phyloP scores from a whole-genome alignment of 169 alveolate genomes.

The Plasmodium vivax region DNA sequence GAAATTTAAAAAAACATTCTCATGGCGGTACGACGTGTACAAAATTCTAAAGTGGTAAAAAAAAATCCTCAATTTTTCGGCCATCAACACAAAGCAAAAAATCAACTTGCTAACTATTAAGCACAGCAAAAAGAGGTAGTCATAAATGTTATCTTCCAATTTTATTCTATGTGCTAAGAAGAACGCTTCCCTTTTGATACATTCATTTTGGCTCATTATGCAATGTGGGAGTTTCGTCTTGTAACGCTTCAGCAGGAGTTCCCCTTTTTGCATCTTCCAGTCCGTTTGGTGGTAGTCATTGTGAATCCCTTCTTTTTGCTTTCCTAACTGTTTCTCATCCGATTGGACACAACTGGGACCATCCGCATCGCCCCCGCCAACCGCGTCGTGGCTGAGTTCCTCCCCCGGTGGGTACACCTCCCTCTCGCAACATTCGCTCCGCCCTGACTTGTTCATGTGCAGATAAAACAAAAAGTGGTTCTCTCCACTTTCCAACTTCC shows the following conservation, averaged over 20 bases:
- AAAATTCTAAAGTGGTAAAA: constrained; percentile 71
- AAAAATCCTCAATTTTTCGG: constrained; percentile 63
- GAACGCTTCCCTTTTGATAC: constrained; percentile 18
- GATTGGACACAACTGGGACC: not conserved
- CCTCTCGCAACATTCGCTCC: not conserved
- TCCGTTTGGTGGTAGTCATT: not conserved
- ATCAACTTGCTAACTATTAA: constrained; percentile 61
- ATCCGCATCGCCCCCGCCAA: not conserved
- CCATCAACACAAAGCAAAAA: constrained; percentile 59
- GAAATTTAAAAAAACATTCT: constrained; percentile 65
- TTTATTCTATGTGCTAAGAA: constrained; percentile 22
- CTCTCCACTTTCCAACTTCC: constrained; percentile 13
- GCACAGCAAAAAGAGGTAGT: constrained; percentile 58
- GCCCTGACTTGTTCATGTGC: not conserved
- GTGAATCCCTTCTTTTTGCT: not conserved
- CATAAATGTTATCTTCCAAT: constrained; percentile 52
- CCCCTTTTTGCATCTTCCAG: not conserved
- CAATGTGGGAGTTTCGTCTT: constrained; percentile 2
- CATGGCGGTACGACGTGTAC: constrained; percentile 16
- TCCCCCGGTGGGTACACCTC: not conserved
- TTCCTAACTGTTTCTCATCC: not conserved
- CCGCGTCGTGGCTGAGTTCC: not conserved
- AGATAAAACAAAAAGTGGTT: not conserved
- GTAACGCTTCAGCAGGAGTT: constrained; percentile 9
- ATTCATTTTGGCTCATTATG: constrained; percentile 37